These are phyloP conservation scores for Rutidosis leptorrhynchoides DNA, from an alignment of 129 eudicot species.

Conservation along the genomic window DNA sequence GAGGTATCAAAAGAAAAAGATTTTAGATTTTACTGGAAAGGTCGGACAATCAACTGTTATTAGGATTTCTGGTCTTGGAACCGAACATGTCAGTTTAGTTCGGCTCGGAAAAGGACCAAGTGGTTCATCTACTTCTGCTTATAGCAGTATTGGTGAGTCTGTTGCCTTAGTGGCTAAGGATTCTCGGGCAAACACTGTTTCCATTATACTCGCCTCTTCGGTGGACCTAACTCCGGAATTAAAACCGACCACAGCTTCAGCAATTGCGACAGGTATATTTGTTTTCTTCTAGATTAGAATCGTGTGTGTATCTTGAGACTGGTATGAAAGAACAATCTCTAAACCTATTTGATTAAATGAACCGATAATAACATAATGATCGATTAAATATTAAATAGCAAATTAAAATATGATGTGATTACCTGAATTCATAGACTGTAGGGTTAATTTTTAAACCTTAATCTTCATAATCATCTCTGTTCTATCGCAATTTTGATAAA, in stretches of 20 bases:
- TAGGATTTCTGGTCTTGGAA: constrained; percentile 72
- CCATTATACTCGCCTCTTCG: constrained; percentile 76
- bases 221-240: constrained; percentile 57
- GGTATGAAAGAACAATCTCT: too few relatives aligned
- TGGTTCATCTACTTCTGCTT: constrained; percentile 39
- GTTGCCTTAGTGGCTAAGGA: constrained; percentile 84
- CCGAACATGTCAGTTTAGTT: constrained; percentile 73
- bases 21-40: constrained; percentile 87
- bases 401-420: too few relatives aligned
- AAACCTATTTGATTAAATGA: too few relatives aligned
- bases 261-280: constrained; percentile 70
- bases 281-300: not conserved
- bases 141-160: constrained; percentile 82
- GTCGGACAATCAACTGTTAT: constrained; percentile 77
- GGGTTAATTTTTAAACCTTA: too few relatives aligned
- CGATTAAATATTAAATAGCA: too few relatives aligned
- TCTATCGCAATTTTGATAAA: too few relatives aligned
- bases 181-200: constrained; percentile 79
- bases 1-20: constrained; percentile 85
- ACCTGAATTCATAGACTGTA: too few relatives aligned
- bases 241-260: constrained; percentile 62
- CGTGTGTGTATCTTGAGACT: constrained; percentile 4
- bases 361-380: too few relatives aligned
- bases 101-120: constrained; percentile 65
- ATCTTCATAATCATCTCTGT: too few relatives aligned